Percentiles rank a stretch among this genome's conserved stretches.
Conservation (phyloP, 768 basidiomycete species). For the Lepiota subincarnata region DNA sequence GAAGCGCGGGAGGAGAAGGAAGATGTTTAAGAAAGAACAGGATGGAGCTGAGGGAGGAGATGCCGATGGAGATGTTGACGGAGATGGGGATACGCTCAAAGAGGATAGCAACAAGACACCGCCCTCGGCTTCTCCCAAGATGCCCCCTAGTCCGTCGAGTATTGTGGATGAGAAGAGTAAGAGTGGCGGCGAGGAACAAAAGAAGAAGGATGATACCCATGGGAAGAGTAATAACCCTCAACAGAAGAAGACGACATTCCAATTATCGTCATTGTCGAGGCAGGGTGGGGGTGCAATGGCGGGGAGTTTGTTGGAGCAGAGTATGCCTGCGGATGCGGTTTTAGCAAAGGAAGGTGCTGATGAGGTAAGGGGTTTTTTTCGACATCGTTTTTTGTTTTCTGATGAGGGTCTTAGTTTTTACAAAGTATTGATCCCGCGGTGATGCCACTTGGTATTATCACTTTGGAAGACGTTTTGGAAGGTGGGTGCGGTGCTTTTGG, state of each 20-base stretch:
- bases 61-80: constrained; percentile 12
- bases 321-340: constrained; percentile 86
- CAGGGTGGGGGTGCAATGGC: constrained; percentile 38
- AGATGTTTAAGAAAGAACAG: constrained; percentile 8
- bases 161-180: too few species aligned
- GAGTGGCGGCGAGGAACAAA: too few species aligned
- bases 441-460: constrained; percentile 88
- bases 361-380: constrained; percentile 47
- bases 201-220: too few species aligned
- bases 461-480: constrained; percentile 90
- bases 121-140: constrained; percentile 16
- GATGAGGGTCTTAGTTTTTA: constrained; percentile 55
- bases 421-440: constrained; percentile 77
- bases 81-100: constrained; percentile 26
- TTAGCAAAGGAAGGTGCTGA: constrained; percentile 69
- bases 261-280: constrained; percentile 38
- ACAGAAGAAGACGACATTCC: constrained; percentile 24
- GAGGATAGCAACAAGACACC: constrained; percentile 1
- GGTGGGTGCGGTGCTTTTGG: constrained; percentile 34
- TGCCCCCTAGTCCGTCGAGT: background rate
- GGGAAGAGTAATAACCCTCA: constrained; percentile 12
- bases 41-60: background rate
- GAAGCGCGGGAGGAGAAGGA: constrained; percentile 12
- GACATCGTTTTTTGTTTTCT: background rate
- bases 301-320: constrained; percentile 63